Conservation (phyloP, 108 stramenopile genomes). For the Cyclostephanos tholiformis region DNA sequence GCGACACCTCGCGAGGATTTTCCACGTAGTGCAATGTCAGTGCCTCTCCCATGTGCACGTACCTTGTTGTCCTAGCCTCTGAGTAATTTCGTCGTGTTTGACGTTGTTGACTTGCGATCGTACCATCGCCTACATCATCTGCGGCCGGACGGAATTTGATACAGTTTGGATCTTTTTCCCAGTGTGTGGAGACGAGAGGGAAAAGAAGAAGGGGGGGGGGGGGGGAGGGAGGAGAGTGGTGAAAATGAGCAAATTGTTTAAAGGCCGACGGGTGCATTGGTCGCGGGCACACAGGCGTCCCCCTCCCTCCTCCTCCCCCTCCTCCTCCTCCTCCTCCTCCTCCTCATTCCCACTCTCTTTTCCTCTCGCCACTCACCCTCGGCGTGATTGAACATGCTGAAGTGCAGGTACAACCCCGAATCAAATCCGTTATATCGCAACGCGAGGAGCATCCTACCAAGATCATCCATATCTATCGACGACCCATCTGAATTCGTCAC, state of each 20-base stretch:
- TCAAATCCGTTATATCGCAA: constrained; percentile 86
- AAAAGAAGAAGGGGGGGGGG: too few species aligned
- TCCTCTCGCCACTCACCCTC: not conserved
- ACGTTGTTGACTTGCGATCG: constrained; percentile 1
- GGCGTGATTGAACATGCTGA: constrained; percentile 83
- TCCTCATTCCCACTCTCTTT: too few species aligned
- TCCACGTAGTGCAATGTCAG: constrained; percentile 78
- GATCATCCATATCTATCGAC: constrained; percentile 44
- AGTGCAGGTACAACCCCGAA: constrained; percentile 74
- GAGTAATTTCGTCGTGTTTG: constrained; percentile 47
- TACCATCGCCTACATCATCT: constrained; percentile 4
- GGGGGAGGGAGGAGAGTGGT: too few species aligned
- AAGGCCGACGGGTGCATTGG: too few species aligned
- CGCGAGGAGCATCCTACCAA: constrained; percentile 62
- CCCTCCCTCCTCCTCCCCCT: too few species aligned
- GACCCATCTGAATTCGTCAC: constrained; percentile 54
- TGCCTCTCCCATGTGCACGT: constrained; percentile 62
- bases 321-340: too few species aligned
- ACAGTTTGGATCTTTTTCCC: constrained; percentile 64
- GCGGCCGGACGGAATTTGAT: constrained; percentile 64
- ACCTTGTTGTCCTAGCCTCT: constrained; percentile 77
- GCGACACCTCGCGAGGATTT: constrained; percentile 65
- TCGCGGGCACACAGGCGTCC: too few species aligned
- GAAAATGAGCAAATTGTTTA: too few species aligned
- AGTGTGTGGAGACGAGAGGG: too few species aligned